These are phyloP conservation scores for Parmelia sp. DNA, from an alignment of 495 filamentous ascomycete species.

Conservation along the genomic window DNA sequence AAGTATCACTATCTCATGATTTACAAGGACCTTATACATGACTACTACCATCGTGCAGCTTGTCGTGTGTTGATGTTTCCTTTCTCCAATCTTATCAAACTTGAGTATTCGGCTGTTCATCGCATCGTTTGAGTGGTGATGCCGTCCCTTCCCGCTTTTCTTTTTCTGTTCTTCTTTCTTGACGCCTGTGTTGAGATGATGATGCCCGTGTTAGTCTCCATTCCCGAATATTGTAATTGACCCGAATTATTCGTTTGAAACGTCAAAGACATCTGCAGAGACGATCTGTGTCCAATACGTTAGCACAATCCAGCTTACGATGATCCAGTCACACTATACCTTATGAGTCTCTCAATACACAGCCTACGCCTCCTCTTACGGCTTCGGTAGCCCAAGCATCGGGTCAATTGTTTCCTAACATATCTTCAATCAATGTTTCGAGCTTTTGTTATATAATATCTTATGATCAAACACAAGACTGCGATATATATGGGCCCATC, in stretches of 20 bases:
- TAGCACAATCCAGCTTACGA: background rate
- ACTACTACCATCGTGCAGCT: no score
- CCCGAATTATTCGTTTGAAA: background rate
- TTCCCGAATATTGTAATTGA: background rate
- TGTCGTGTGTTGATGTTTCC: no score
- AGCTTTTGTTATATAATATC: conserved; percentile 8
- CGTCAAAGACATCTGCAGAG: background rate
- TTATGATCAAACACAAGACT: background rate
- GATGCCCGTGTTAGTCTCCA: background rate
- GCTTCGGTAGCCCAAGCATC: no score
- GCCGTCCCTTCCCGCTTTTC: background rate
- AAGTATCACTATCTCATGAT: no score
- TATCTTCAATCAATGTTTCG: background rate
- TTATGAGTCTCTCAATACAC: no score
- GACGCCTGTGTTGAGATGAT: background rate
- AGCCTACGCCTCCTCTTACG: background rate
- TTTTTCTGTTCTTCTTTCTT: background rate
- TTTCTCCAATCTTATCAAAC: no score
- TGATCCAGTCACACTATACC: no score
- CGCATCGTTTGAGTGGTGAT: background rate
- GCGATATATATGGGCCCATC: conserved; percentile 3
- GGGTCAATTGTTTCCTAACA: background rate
- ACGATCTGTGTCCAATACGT: background rate
- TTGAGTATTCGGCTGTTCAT: background rate
- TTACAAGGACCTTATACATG: no score